phyloP scores from a whole-genome alignment of 108 stramenopile species.

The Nannochloropsis gaditana region DNA sequence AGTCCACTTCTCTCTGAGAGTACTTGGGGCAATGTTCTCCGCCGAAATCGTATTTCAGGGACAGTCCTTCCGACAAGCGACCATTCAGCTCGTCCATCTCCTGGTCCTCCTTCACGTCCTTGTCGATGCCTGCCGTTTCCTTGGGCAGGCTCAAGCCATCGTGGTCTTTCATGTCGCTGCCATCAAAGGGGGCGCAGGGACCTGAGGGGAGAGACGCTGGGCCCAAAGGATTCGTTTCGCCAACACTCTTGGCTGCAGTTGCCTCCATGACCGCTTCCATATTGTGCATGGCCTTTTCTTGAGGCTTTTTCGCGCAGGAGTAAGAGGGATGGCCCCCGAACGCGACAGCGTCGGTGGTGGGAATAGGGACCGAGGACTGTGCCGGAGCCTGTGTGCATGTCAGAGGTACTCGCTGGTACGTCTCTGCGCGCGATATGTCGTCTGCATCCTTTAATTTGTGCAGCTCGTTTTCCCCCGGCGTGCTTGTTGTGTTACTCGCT shows the following conservation, averaged over 20 bases:
- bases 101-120: neutral
- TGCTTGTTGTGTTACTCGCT: neutral
- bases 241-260: neutral
- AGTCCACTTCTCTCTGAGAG: neutral
- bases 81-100: neutral
- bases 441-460: neutral
- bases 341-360: neutral
- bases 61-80: neutral
- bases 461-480: neutral
- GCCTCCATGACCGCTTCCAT: neutral
- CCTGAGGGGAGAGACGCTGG: neutral
- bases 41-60: neutral
- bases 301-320: neutral
- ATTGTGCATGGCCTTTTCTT: neutral
- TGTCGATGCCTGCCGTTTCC: neutral
- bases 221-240: neutral
- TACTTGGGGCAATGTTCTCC: slow-evolving; percentile 12
- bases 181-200: no score
- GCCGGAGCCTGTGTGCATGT: neutral
- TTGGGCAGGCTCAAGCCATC: neutral
- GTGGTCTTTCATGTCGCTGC: no score
- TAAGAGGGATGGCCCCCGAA: neutral
- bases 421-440: neutral
- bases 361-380: neutral
- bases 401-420: no score